These are phyloP conservation scores for Penicillium sp. DNA, from an alignment of 2,329 filamentous ascomycete genomes.

Conservation along the genomic window DNA sequence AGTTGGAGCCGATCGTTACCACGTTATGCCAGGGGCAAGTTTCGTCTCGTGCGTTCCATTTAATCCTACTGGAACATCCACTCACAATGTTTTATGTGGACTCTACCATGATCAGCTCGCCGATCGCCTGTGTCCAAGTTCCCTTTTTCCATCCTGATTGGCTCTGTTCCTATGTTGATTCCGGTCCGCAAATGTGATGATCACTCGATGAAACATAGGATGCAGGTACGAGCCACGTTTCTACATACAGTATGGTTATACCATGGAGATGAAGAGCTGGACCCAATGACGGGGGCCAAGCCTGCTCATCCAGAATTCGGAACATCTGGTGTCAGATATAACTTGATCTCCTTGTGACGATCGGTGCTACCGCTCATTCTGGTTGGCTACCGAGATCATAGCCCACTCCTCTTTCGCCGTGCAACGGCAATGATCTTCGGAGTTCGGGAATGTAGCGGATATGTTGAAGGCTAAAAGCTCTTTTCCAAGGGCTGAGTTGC, in stretches of 20 bases:
- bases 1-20: conserved; percentile 4
- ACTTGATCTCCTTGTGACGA: not conserved
- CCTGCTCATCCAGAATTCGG: conserved; percentile 4
- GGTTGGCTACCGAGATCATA: conserved; percentile 5
- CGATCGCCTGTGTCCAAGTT: not conserved
- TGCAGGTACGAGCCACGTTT: not conserved
- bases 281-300: conserved; percentile 10
- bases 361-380: not conserved
- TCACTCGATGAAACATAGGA: not conserved
- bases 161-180: not conserved
- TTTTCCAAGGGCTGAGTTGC: conserved; percentile 1
- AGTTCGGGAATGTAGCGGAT: not conserved
- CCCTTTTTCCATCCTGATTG: not conserved
- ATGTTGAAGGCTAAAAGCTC: not conserved
- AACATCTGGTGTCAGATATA: not conserved
- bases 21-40: not conserved
- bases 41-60: not conserved
- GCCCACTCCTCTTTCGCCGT: not conserved
- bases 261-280: not conserved
- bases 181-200: not conserved
- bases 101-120: not conserved
- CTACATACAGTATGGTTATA: not conserved
- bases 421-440: conserved; percentile 16
- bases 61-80: not conserved
- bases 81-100: not conserved